phyloP scores from a whole-genome alignment of 2,329 filamentous ascomycete genomes.

The Emydomyces testavorans region DNA sequence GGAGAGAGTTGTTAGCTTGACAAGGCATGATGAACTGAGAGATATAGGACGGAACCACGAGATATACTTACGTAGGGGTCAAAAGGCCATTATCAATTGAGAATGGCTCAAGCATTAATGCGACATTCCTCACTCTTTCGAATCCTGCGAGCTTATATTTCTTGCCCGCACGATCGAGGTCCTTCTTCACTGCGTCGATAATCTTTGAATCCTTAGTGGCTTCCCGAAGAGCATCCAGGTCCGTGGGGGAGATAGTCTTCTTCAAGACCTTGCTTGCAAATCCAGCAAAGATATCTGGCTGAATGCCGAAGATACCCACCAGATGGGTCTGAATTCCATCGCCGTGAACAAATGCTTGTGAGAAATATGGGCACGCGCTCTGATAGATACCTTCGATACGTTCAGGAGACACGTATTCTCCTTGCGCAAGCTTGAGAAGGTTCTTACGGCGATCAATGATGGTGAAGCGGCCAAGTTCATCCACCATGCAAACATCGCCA shows the following conservation, averaged over 20 bases:
- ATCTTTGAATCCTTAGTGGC: slow-evolving; percentile 60
- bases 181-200: slow-evolving; percentile 60
- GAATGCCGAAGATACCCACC: slow-evolving; percentile 78
- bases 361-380: slow-evolving; percentile 64
- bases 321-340: slow-evolving; percentile 71
- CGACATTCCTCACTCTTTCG: slow-evolving; percentile 64
- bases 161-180: slow-evolving; percentile 66
- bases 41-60: neutral
- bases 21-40: neutral
- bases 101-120: slow-evolving; percentile 78
- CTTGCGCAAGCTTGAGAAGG: slow-evolving; percentile 94
- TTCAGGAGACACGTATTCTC: slow-evolving; percentile 96
- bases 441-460: slow-evolving; percentile 98
- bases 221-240: slow-evolving; percentile 55
- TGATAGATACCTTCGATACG: slow-evolving; percentile 92
- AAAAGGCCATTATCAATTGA: slow-evolving; percentile 79
- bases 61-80: slow-evolving; percentile 37
- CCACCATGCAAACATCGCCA: slow-evolving; percentile 79
- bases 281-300: slow-evolving; percentile 69
- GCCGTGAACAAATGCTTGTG: slow-evolving; percentile 80
- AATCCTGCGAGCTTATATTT: slow-evolving; percentile 85
- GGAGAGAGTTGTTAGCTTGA: slow-evolving; percentile 7
- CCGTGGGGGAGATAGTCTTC: slow-evolving; percentile 50
- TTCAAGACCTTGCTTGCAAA: slow-evolving; percentile 70
- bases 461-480: slow-evolving; percentile 72